Conservation (phyloP, 192 early-diverging fungal genomes). For the Podila horticola region DNA sequence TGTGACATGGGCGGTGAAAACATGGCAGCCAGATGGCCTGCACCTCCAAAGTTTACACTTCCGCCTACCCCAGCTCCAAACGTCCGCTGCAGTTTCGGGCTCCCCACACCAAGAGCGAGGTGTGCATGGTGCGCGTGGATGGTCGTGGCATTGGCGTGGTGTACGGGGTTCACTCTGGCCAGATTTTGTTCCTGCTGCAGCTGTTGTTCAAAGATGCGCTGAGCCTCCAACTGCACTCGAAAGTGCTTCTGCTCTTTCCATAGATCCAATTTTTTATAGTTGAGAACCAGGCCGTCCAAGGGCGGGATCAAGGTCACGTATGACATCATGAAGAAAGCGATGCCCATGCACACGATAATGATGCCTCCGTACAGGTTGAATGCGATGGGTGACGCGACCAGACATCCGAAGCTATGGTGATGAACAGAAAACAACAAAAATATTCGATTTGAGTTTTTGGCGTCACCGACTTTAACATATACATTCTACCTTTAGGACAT, state of each 20-base stretch:
- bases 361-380: slow-evolving; percentile 48
- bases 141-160: slow-evolving; percentile 23
- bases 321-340: slow-evolving; percentile 43
- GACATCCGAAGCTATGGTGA: slow-evolving; percentile 34
- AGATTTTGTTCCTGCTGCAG: slow-evolving; percentile 44
- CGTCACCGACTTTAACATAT: too few species aligned
- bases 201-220: slow-evolving; percentile 46
- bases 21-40: slow-evolving; percentile 12
- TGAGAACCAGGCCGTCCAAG: slow-evolving; percentile 37
- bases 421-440: background rate
- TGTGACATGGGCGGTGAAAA: slow-evolving; percentile 30
- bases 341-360: slow-evolving; percentile 45
- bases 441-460: background rate
- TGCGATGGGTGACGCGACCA: slow-evolving; percentile 29
- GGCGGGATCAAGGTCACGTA: slow-evolving; percentile 42
- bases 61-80: slow-evolving; percentile 13
- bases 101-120: slow-evolving; percentile 10
- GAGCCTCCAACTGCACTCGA: slow-evolving; percentile 38
- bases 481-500: background rate
- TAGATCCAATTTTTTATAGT: slow-evolving; percentile 36
- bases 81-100: slow-evolving; percentile 21
- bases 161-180: slow-evolving; percentile 27
- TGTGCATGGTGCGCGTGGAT: slow-evolving; percentile 14
- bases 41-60: background rate
- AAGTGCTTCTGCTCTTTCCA: slow-evolving; percentile 53